Evolutionary conservation across 441 rosid species (phyloP).

Genomic region (Arabidopsis lyrata): DNA sequence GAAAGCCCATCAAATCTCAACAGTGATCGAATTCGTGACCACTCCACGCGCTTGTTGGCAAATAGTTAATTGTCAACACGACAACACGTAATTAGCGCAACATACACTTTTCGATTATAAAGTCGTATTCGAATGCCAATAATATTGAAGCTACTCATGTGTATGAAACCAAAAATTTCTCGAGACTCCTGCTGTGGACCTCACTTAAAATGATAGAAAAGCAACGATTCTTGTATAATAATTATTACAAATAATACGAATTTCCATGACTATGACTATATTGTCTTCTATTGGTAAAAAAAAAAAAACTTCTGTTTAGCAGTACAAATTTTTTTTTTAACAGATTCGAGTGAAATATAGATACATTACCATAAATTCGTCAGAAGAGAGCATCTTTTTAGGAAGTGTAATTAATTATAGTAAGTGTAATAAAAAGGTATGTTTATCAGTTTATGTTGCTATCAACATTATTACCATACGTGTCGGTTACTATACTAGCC

Average conservation of each 20-base stretch:
- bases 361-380: too few relatives aligned
- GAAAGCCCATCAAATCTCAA: conserved; percentile 27
- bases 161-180: conserved; percentile 19
- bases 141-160: conserved; percentile 32
- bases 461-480: conserved; percentile 38
- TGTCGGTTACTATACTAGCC: conserved; percentile 36
- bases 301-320: too few relatives aligned
- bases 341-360: neutral
- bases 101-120: neutral
- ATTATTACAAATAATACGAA: neutral
- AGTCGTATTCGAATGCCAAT: conserved; percentile 15
- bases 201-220: conserved; percentile 9
- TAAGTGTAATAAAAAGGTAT: neutral
- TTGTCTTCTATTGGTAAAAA: conserved; percentile 1
- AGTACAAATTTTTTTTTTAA: neutral
- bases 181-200: conserved; percentile 23
- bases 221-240: conserved; percentile 26
- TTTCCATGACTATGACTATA: neutral
- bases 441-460: conserved; percentile 10
- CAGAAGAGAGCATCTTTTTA: neutral
- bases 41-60: conserved; percentile 12
- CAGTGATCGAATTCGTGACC: conserved; percentile 10
- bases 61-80: conserved; percentile 20
- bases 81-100: conserved; percentile 23
- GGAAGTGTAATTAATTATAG: conserved; percentile 7